Percentiles rank a stretch among this genome's conserved stretches.
These are phyloP conservation scores for Rhodofomes roseus DNA, from an alignment of 1,284 basidiomycete genomes.

Conservation along the genomic window DNA sequence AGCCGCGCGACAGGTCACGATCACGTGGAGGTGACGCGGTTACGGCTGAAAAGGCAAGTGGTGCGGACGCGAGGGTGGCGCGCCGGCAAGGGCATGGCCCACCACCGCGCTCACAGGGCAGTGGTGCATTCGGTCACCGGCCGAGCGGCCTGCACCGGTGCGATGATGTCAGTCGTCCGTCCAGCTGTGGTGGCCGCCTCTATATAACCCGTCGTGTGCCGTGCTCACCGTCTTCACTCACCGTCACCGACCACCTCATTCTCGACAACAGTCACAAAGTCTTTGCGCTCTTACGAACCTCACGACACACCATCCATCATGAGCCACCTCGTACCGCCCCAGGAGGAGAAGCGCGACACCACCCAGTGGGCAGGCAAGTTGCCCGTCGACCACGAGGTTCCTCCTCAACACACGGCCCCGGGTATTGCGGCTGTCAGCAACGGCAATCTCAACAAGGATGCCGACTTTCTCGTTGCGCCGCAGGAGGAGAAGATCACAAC, in stretches of 20 bases:
- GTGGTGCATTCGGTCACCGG: conserved; percentile 1
- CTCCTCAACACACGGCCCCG: conserved; percentile 1
- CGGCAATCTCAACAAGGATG: not conserved
- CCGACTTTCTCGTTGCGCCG: conserved; percentile 16
- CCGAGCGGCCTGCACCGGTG: not conserved
- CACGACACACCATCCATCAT: conserved; percentile 7
- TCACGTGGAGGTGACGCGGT: not conserved
- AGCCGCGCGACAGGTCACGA: not conserved
- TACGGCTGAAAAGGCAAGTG: not conserved
- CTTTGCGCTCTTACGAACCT: not conserved
- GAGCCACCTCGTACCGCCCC: conserved; percentile 17
- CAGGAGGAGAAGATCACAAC: conserved; percentile 14
- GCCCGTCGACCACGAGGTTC: conserved; percentile 8
- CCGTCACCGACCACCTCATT: not conserved
- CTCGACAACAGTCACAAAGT: not conserved
- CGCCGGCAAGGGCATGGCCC: not conserved
- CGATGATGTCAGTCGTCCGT: conserved; percentile 3
- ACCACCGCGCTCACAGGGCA: not conserved
- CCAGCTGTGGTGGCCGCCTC: not conserved
- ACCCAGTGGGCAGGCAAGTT: conserved; percentile 10
- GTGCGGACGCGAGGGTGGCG: not conserved
- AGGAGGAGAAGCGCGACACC: conserved; percentile 15
- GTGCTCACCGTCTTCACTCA: not conserved
- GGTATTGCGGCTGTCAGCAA: not conserved
- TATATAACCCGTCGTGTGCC: not conserved